Base-by-base conservation (phyloP, 2,329 filamentous ascomycete species). In the Sclerotinia glacialis region DNA sequence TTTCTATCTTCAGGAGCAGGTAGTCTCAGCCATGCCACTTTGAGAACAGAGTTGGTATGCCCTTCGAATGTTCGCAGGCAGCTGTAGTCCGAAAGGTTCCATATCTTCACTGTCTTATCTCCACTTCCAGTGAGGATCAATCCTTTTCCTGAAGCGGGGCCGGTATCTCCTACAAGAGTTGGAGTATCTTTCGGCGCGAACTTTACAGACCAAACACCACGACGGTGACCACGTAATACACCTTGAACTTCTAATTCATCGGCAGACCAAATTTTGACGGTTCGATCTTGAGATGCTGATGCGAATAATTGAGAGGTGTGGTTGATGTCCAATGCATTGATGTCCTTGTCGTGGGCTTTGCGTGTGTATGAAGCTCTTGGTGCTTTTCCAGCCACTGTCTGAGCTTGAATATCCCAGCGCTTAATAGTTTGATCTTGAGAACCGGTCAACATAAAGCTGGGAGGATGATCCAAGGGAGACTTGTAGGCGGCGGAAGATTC, bases 341-440 rank as follows among this genome's bases (percentile, higher is more conserved):
- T 99, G 72, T 99, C 95, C 77, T 99, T 99, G 76, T 99, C 95
- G 78, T 99, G 95, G 0, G 95, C 95, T 78, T 97, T 96, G 66
- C 95, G 86, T 0, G 95, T 98, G 77, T 91, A 99, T 5, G 88
- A 79, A 50, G 92, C 92, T 72, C 87, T 82, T 12, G 87, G 80
- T 12, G 84, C 82, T 67, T 84, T 83, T 68, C 84, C 85, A 56
- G 80, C 78, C 23, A 73, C 74, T 53, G 74, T 72, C 67, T 79
- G 77, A 62, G 82, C 80, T 44, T 80, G 76, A 28, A 94, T 87
- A 69, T 97, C 91, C 92, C 95, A 97, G 72, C 90, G 89, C 80
- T 99, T 99, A 72, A 99, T 85, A 0, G 95, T 99, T 75, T 93
- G 90, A 76, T 99, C 95, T 76, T 97, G 93, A 34, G 94, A 97